phyloP scores from a whole-genome alignment of 345 rosid species.

The Anacardium occidentale region DNA sequence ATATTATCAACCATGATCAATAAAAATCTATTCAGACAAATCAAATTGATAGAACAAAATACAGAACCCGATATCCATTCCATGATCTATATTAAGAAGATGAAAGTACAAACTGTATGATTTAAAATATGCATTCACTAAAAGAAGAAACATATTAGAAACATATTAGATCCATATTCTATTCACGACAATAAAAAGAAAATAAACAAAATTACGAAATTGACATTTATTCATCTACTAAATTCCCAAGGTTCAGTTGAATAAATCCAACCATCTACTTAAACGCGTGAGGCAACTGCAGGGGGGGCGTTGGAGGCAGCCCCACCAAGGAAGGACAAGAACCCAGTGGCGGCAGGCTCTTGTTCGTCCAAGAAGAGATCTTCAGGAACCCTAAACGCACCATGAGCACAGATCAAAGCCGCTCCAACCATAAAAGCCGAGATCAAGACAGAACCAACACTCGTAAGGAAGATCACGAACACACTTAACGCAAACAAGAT shows the following conservation, averaged over 20 bases:
- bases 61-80: too few relatives aligned
- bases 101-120: slow-evolving; percentile 1
- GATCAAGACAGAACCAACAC: slow-evolving; percentile 69
- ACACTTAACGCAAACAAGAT: slow-evolving; percentile 51
- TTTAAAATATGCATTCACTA: background rate
- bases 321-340: slow-evolving; percentile 74
- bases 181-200: background rate
- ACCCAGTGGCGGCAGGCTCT: slow-evolving; percentile 60
- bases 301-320: slow-evolving; percentile 68
- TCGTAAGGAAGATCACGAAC: slow-evolving; percentile 65
- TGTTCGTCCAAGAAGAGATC: slow-evolving; percentile 80
- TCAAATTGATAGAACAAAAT: too few relatives aligned
- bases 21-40: too few relatives aligned
- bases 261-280: slow-evolving; percentile 8
- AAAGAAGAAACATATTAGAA: background rate
- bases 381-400: slow-evolving; percentile 65
- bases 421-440: slow-evolving; percentile 65
- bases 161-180: slow-evolving; percentile 17
- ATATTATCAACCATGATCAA: background rate
- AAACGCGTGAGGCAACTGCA: slow-evolving; percentile 46
- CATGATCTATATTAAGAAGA: background rate
- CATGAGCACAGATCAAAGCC: slow-evolving; percentile 70
- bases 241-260: background rate
- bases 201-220: background rate
- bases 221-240: slow-evolving; percentile 6